A percentile compares a stretch with the other conserved stretches of the same genome.
These are phyloP conservation scores for Coffea eugenioides DNA, from an alignment of 257 asterid genomes.

Conservation along the genomic window DNA sequence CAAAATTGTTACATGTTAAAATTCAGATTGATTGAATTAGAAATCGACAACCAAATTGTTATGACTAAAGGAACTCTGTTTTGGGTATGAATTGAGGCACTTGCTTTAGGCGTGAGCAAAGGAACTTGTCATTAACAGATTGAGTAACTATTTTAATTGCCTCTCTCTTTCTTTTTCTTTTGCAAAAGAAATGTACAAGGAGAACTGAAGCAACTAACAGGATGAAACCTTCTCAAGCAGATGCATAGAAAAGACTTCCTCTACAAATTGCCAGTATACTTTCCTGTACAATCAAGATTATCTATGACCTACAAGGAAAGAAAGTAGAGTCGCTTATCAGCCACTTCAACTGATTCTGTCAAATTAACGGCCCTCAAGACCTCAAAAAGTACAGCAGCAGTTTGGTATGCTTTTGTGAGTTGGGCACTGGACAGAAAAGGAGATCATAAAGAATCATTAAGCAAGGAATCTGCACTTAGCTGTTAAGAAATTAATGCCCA, in stretches of 20 bases:
- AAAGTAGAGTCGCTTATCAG: conserved; percentile 64
- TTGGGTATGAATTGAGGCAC: too few species aligned
- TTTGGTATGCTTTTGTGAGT: conserved; percentile 96
- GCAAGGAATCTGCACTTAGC: neutral
- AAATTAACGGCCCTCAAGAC: conserved; percentile 91
- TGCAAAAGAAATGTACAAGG: neutral
- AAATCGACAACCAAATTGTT: too few species aligned
- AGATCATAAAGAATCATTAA: neutral
- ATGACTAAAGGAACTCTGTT: neutral
- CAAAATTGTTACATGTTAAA: too few species aligned
- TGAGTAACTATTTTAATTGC: neutral
- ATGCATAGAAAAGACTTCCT: neutral
- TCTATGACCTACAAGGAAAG: conserved; percentile 8
- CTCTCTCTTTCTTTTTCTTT: neutral
- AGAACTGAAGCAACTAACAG: neutral
- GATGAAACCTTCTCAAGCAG: neutral
- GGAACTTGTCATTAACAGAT: neutral
- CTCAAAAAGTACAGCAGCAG: conserved; percentile 96
- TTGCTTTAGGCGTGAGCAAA: neutral
- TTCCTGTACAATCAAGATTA: neutral
- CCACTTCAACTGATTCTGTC: conserved; percentile 80
- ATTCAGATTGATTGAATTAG: too few species aligned
- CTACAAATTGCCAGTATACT: neutral
- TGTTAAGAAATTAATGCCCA: conserved; percentile 5
- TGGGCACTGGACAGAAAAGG: conserved; percentile 58